Evolutionary conservation across 108 stramenopile genomes (phyloP), one percentile per base, ranked within the genome.

Genomic region (Licmophora abbreviata): DNA sequence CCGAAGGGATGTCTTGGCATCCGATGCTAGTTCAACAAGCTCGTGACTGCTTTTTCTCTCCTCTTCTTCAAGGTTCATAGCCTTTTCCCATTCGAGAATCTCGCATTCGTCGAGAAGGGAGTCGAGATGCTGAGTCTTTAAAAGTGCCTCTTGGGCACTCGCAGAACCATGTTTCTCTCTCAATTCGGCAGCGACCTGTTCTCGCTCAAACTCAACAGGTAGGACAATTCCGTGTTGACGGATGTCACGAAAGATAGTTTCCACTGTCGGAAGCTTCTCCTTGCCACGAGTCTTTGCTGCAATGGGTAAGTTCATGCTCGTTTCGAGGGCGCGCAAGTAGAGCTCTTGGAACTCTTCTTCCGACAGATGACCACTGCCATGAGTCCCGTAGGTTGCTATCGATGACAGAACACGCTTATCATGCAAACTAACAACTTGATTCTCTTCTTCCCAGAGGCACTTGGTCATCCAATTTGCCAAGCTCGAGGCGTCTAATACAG

Each of bases 61-160:
- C 38, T 18, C 15, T 1, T 40, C 38, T 2, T 40, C 38, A 18
- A 18, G 15, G 38, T 32, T 47, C 1, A 31, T 20, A 1, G 46
- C 36, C 53, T 68, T 70, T 49, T 64, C 46, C 22, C 63, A 67
- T 28, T 85, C 83, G 29, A 81, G 54, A 12, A 90, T 73, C 40
- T 83, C 83, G 38, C 88, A 90, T 53, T 90, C 88, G 44, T 90
- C 82, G 55, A 84, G 52, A 0, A 79, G 20, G 11, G 52, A 42
- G 12, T 69, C 14, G 17, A 52, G 21, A 35, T 48, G 38, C 41
- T 54, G 15, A 6, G 24, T 22, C n/a, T 33, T 51, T 21, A 24
- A 15, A 4, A 26, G 3, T 20, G 45, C 25, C n/a, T 47, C 45
- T 20, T 20, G 23, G 3, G 15, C 21, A 6, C n/a, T 29, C 2